Percentiles rank a stretch among this genome's conserved stretches.
These are phyloP conservation scores for Solanum sparsipilum DNA, from an alignment of 257 asterid genomes.

Conservation along the genomic window DNA sequence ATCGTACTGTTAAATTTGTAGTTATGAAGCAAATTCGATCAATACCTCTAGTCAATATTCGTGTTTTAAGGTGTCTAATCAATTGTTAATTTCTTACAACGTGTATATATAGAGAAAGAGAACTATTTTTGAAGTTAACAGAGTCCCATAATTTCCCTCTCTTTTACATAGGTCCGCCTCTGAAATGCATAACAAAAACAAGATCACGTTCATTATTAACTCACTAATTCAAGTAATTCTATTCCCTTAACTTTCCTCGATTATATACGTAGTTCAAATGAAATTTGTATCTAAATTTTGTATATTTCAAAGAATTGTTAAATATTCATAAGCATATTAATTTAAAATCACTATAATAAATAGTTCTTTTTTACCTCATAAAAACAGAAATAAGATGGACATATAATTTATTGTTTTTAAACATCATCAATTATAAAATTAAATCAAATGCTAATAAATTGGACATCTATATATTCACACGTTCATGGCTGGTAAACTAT, in stretches of 20 bases:
- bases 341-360: neutral
- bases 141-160: neutral
- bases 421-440: neutral
- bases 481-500: neutral
- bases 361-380: neutral
- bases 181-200: neutral
- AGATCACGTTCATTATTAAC: neutral
- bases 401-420: too few relatives aligned
- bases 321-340: neutral
- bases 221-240: neutral
- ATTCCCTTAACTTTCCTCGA: neutral
- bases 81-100: too few relatives aligned
- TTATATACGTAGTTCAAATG: neutral
- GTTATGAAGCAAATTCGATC: neutral
- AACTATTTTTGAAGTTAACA: neutral
- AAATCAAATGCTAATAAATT: neutral
- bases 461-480: neutral
- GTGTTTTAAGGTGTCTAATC: neutral
- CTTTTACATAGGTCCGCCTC: neutral
- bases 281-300: neutral
- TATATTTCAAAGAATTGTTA: neutral
- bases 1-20: neutral
- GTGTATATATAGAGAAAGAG: neutral
- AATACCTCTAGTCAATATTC: neutral
- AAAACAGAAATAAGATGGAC: neutral